Evolutionary conservation across 257 asterid species (phyloP).

Genomic region (Lycium barbarum): DNA sequence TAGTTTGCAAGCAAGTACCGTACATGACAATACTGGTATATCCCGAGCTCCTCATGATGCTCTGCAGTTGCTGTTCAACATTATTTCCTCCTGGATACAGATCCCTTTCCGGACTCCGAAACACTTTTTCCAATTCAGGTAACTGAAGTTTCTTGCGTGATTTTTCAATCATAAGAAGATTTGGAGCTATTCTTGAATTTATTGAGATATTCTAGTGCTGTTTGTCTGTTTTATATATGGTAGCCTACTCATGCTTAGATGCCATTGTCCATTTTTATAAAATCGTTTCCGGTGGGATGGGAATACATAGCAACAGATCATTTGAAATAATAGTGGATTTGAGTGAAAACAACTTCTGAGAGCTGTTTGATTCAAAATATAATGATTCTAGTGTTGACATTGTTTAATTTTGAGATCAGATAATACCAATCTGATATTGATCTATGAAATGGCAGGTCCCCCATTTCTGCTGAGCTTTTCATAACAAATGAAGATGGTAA

Average conservation of each 20-base stretch:
- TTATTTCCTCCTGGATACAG: conserved; percentile 58
- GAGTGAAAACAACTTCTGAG: not conserved
- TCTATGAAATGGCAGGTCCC: conserved; percentile 56
- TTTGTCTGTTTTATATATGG: not conserved
- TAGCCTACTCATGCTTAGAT: not conserved
- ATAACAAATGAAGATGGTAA: conserved; percentile 65
- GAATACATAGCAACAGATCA: conserved; percentile 7
- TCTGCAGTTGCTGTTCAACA: conserved; percentile 51
- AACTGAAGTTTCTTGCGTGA: conserved; percentile 19
- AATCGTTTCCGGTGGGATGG: conserved; percentile 14
- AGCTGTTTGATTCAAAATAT: conserved; percentile 6
- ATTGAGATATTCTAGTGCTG: conserved; percentile 2
- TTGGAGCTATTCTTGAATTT: conserved; percentile 13
- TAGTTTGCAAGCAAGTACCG: conserved; percentile 44
- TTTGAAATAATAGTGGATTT: conserved; percentile 8
- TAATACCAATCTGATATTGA: conserved; percentile 21
- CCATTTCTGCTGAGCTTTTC: conserved; percentile 66
- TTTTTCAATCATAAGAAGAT: conserved; percentile 1
- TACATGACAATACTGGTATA: conserved; percentile 37
- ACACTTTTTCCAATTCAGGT: conserved; percentile 75
- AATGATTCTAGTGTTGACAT: not conserved
- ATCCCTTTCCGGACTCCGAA: conserved; percentile 72
- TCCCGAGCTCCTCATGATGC: conserved; percentile 44
- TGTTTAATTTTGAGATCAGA: not conserved
- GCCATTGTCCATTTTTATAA: not conserved